Evolutionary conservation across 176 grass and related monocot genomes (phyloP).

Genomic region (Triticum urartu): DNA sequence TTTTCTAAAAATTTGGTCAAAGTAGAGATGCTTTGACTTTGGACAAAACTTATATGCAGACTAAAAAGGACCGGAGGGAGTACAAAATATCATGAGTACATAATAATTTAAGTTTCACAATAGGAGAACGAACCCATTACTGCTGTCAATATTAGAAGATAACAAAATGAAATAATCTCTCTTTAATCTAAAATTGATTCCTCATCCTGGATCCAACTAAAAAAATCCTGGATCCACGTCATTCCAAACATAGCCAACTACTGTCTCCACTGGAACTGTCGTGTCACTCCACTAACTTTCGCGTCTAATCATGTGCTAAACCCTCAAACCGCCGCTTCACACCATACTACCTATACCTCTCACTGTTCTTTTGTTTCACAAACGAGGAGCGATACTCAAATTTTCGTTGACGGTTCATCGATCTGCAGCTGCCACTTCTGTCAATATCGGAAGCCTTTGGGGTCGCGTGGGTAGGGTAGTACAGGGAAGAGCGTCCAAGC

Average conservation of each 20-base stretch:
- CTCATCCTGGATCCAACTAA: neutral
- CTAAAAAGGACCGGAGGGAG: no score
- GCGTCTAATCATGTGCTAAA: neutral
- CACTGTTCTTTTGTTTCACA: neutral
- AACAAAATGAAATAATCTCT: constrained; percentile 10
- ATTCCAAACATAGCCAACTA: neutral
- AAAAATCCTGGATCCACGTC: neutral
- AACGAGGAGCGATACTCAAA: neutral
- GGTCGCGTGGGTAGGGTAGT: neutral
- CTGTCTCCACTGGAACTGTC: neutral
- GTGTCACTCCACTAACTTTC: neutral
- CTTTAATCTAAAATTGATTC: neutral
- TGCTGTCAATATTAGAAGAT: constrained; percentile 8
- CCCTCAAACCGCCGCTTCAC: neutral
- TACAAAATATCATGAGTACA: constrained; percentile 3
- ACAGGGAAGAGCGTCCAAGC: neutral
- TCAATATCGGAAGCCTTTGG: neutral
- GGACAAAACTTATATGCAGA: no score
- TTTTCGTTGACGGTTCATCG: neutral
- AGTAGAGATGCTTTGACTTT: no score
- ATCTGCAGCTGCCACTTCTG: neutral
- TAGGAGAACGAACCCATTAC: neutral
- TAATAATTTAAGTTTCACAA: constrained; percentile 17
- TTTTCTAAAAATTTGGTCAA: no score
- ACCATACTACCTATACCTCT: neutral